phyloP scores from a whole-genome alignment of 2,329 filamentous ascomycete species.

The Microdochium paspali region DNA sequence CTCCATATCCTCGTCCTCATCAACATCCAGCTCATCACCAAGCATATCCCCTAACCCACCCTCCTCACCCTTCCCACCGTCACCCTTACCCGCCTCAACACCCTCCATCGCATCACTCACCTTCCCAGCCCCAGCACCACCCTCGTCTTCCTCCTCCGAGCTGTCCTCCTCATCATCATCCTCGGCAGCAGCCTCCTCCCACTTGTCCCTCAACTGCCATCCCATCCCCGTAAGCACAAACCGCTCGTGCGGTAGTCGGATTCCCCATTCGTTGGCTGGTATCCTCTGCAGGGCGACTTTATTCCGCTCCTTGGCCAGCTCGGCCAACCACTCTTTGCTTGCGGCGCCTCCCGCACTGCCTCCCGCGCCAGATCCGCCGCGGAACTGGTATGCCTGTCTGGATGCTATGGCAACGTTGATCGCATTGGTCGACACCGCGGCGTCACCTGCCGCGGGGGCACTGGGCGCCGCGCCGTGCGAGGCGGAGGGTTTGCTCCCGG shows the following conservation, averaged over 20 bases:
- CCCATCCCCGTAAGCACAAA: constrained; percentile 58
- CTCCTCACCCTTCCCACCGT: constrained; percentile 34
- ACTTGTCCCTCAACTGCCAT: constrained; percentile 54
- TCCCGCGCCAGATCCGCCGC: constrained; percentile 36
- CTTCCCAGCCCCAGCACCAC: constrained; percentile 28
- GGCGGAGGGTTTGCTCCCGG: constrained; percentile 40
- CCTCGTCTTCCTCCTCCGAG: constrained; percentile 23
- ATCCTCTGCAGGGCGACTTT: constrained; percentile 55
- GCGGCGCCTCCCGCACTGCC: constrained; percentile 37
- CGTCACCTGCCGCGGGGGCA: constrained; percentile 37
- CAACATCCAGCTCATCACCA: constrained; percentile 25
- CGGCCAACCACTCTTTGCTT: constrained; percentile 67
- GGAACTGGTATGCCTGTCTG: constrained; percentile 61
- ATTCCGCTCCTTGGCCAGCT: constrained; percentile 65
- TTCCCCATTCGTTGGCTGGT: constrained; percentile 56
- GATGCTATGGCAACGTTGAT: constrained; percentile 65
- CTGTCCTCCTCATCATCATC: constrained; percentile 33
- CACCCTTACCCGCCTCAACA: constrained; percentile 32
- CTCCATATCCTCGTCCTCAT: constrained; percentile 48
- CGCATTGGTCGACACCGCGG: constrained; percentile 54
- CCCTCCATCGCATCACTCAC: constrained; percentile 40
- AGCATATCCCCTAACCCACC: constrained; percentile 44
- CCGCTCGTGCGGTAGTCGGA: constrained; percentile 56
- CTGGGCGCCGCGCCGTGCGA: constrained; percentile 37
- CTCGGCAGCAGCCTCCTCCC: constrained; percentile 35